Conservation (phyloP, 2,329 filamentous ascomycete species). For the Diaporthe citriasiana region DNA sequence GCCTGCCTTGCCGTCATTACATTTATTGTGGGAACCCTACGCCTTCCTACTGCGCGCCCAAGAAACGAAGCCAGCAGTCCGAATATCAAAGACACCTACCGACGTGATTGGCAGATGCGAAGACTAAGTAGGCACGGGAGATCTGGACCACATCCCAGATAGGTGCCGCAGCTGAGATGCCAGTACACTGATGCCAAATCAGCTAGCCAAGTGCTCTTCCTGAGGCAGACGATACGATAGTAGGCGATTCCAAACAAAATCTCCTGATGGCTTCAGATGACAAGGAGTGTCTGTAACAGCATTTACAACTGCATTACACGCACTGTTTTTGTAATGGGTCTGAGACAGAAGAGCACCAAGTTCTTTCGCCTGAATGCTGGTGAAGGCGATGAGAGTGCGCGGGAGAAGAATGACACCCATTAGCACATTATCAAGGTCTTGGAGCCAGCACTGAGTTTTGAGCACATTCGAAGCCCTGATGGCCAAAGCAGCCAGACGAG, state of each 20-base stretch:
- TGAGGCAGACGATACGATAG: too few relatives aligned
- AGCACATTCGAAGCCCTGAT: background rate
- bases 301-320: background rate
- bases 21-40: background rate
- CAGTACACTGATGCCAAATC: too few relatives aligned
- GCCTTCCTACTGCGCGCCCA: too few relatives aligned
- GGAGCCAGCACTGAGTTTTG: background rate
- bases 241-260: background rate
- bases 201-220: too few relatives aligned
- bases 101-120: too few relatives aligned
- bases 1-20: background rate
- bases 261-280: background rate
- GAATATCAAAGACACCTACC: too few relatives aligned
- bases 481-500: background rate
- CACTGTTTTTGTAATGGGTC: background rate
- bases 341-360: background rate
- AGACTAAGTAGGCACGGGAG: too few relatives aligned
- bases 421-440: background rate
- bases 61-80: too few relatives aligned
- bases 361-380: background rate
- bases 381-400: background rate
- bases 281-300: background rate
- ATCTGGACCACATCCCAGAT: too few relatives aligned
- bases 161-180: too few relatives aligned
- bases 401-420: constrained; percentile 3